Base-by-base conservation (phyloP, 306 rosid species). In the Sechiopsis laciniata region DNA sequence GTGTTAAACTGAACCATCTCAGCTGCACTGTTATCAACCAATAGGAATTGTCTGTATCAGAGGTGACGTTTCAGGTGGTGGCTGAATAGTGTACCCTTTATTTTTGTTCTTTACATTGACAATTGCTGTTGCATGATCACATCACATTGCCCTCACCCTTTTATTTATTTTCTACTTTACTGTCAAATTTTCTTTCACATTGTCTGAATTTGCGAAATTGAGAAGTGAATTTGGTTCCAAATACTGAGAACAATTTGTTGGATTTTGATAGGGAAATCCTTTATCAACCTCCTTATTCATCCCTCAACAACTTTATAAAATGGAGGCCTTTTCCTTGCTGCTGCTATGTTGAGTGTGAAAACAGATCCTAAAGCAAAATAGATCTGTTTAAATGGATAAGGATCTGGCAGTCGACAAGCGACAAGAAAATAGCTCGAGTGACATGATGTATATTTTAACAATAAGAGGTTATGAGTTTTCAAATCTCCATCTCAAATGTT, bases 21-120 rank as follows among this genome's bases (percentile, higher is more conserved):
- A 67, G 40, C n/a, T 12, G 56, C 73, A 48, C 74, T 69, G 59
- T 22, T 69, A 11, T 48, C 45, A 50, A 69, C 59, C 46, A 40
- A 40, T 42, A 22, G 21, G 58, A 48, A 69, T 20, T 69, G 58
- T 69, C 58, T 69, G 2, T 19, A 50, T 51, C 73, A 48, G 58
- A 69, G 74, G 74, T 70, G 74, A 70, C 60, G 74, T 70, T 70
- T 70, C 74, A 70, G 74, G 74, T 70, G 74, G 74, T 70, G 74
- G 74, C 74, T 69, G 58, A 48, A 69, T 55, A 69, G 73, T 69
- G 13, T 11, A 61, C 56, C 54, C 54, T 65, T 40, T 51, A 0
- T 16, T 2, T 16, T 62, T 62, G 16, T 2, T 8, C 9, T 63
- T n/a, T 37, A 46, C 59, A 70, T 70, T 70, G 59, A 70, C 59